Evolutionary conservation across 148 eudicot species (phyloP).

Genomic region (Dysphania ambrosioides): DNA sequence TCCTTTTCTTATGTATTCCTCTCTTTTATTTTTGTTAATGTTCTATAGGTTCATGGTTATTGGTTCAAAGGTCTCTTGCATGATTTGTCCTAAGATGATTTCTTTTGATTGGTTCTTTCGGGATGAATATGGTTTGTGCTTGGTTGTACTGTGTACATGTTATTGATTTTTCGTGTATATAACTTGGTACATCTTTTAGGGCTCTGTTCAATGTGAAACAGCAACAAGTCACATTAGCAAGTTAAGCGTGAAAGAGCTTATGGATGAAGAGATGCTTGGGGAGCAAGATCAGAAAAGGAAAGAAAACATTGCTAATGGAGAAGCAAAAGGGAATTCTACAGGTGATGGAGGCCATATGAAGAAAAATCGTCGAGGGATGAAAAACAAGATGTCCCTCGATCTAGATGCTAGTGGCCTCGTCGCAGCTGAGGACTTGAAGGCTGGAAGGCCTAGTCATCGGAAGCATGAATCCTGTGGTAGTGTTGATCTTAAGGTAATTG

Average conservation of each 20-base stretch:
- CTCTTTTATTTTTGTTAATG: neutral
- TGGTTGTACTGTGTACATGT: neutral
- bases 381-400: slow-evolving; percentile 46
- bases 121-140: neutral
- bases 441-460: slow-evolving; percentile 31
- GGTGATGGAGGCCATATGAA: slow-evolving; percentile 28
- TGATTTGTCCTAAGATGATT: neutral
- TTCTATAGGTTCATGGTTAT: neutral
- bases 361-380: slow-evolving; percentile 34
- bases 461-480: slow-evolving; percentile 43
- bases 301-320: slow-evolving; percentile 24
- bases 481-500: slow-evolving; percentile 45
- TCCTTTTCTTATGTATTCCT: neutral
- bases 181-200: slow-evolving; percentile 36
- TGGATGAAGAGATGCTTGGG: slow-evolving; percentile 86
- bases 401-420: slow-evolving; percentile 35
- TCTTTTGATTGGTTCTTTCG: no score
- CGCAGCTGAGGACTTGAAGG: slow-evolving; percentile 26
- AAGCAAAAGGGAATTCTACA: slow-evolving; percentile 24
- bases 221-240: slow-evolving; percentile 36
- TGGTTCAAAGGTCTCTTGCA: neutral
- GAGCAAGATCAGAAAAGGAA: slow-evolving; percentile 41
- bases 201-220: slow-evolving; percentile 35
- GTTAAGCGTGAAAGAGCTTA: slow-evolving; percentile 78
- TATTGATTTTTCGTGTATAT: slow-evolving; percentile 15